Conservation (phyloP, 805 yeast species). For the Groenewaldozyma tartarivorans region DNA sequence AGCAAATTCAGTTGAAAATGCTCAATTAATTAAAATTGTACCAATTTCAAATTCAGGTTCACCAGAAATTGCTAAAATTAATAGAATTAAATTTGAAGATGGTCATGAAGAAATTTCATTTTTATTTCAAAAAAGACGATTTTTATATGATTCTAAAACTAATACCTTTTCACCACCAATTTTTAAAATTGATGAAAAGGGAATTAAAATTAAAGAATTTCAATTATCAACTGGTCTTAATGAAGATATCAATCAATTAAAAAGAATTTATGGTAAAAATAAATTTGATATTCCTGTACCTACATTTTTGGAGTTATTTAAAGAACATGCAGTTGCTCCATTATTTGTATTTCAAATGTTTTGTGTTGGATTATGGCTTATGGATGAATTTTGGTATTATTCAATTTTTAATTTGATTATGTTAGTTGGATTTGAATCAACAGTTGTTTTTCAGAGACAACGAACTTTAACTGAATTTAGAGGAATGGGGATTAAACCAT, state of each 20-base stretch:
- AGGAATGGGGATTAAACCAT: slow-evolving; percentile 95
- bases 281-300: slow-evolving; percentile 94
- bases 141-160: slow-evolving; percentile 49
- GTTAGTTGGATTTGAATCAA: slow-evolving; percentile 86
- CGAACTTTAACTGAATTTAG: slow-evolving; percentile 91
- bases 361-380: slow-evolving; percentile 89
- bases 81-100: slow-evolving; percentile 44
- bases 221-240: slow-evolving; percentile 45
- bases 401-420: slow-evolving; percentile 85
- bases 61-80: slow-evolving; percentile 65
- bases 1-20: slow-evolving; percentile 47
- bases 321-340: slow-evolving; percentile 97
- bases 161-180: slow-evolving; percentile 69
- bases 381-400: slow-evolving; percentile 96
- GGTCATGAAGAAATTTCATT: slow-evolving; percentile 55
- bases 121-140: slow-evolving; percentile 85
- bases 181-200: slow-evolving; percentile 48
- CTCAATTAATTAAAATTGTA: slow-evolving; percentile 61
- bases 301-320: slow-evolving; percentile 78
- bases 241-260: slow-evolving; percentile 28
- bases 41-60: slow-evolving; percentile 84
- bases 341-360: slow-evolving; percentile 94
- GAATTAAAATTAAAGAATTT: slow-evolving; percentile 46
- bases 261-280: slow-evolving; percentile 70
- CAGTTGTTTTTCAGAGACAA: slow-evolving; percentile 93